A percentile compares a stretch with the other conserved stretches of the same genome.
phyloP scores from a whole-genome alignment of 2,329 filamentous ascomycete genomes.

The Coniochaeta sp. region DNA sequence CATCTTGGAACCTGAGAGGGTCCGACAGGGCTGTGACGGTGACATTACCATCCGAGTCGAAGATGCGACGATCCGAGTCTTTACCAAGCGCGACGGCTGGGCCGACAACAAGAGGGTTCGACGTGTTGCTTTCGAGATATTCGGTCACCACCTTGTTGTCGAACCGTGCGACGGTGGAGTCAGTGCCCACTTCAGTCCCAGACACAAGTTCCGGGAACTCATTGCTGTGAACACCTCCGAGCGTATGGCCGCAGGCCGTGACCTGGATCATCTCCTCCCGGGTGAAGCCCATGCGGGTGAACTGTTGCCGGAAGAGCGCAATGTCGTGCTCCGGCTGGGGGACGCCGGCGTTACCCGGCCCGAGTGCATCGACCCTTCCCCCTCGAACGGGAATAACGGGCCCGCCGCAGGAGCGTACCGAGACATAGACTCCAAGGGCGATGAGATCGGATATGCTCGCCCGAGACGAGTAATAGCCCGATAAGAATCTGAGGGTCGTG shows the following conservation, averaged over 20 bases:
- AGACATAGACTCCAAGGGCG: constrained; percentile 46
- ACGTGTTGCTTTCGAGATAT: constrained; percentile 45
- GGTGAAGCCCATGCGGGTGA: constrained; percentile 46
- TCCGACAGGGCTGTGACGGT: constrained; percentile 43
- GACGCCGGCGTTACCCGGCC: constrained; percentile 36
- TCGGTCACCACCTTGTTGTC: constrained; percentile 49
- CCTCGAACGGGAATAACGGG: constrained; percentile 40
- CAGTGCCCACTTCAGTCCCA: constrained; percentile 28
- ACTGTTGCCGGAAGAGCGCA: constrained; percentile 42
- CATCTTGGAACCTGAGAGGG: constrained; percentile 32
- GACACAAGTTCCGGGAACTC: constrained; percentile 42
- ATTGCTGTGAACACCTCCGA: constrained; percentile 46
- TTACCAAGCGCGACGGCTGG: constrained; percentile 34
- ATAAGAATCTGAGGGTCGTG: constrained; percentile 42
- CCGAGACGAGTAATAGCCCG: constrained; percentile 38
- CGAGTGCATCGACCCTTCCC: constrained; percentile 44
- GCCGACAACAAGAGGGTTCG: constrained; percentile 47
- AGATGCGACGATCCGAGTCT: constrained; percentile 50
- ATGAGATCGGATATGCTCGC: constrained; percentile 47
- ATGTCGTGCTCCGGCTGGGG: constrained; percentile 47
- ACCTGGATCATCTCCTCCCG: constrained; percentile 47
- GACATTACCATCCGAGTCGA: constrained; percentile 45
- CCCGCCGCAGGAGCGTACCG: constrained; percentile 50
- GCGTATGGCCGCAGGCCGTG: constrained; percentile 49
- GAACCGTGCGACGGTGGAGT: constrained; percentile 36